Evolutionary conservation across 139 green algal genomes (phyloP).

Genomic region (Chlorella sp.): DNA sequence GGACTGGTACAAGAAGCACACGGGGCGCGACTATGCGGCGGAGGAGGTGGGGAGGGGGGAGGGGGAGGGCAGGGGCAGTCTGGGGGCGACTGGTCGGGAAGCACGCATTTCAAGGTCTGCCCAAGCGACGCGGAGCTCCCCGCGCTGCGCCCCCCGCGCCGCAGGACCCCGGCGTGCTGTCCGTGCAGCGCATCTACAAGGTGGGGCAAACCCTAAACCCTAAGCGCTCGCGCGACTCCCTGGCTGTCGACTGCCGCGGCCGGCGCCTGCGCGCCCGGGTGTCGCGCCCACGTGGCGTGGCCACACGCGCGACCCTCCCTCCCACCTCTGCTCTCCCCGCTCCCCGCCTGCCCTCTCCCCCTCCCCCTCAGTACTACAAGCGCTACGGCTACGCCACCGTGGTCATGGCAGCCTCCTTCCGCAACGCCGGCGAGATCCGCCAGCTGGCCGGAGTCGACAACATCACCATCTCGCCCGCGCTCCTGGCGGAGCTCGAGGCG

Average conservation of each 20-base stretch:
- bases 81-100: not conserved
- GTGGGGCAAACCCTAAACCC: no score
- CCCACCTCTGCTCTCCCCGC: no score
- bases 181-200: conserved; percentile 77
- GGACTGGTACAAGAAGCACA: conserved; percentile 80
- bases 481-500: conserved; percentile 82
- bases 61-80: no score
- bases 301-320: no score
- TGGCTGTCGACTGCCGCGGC: no score
- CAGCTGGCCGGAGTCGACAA: conserved; percentile 89
- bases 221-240: no score
- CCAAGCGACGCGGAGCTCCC: not conserved
- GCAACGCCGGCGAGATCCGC: conserved; percentile 83
- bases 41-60: conserved; percentile 48
- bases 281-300: no score
- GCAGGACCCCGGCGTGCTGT: conserved; percentile 75
- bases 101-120: not conserved
- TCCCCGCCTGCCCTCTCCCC: no score
- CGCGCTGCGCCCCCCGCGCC: not conserved
- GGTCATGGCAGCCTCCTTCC: conserved; percentile 92
- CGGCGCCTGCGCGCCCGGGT: no score
- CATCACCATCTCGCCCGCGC: conserved; percentile 85
- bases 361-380: conserved; percentile 89
- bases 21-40: conserved; percentile 56
- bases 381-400: conserved; percentile 70